phyloP scores from a whole-genome alignment of 306 rosid species.

The Cicer judaicum region DNA sequence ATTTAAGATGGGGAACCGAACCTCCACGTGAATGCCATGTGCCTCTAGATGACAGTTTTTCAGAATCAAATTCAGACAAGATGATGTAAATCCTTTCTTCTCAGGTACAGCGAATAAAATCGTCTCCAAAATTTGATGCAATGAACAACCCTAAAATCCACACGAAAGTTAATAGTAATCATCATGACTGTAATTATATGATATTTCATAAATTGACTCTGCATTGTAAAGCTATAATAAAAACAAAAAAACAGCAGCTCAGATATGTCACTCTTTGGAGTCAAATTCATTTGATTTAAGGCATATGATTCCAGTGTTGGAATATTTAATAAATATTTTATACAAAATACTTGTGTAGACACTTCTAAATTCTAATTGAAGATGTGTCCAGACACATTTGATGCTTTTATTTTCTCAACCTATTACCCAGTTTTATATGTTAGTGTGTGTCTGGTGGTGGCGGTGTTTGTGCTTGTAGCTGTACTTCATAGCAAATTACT shows the following conservation, averaged over 20 bases:
- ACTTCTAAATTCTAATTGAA: too few species aligned
- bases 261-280: background rate
- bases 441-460: background rate
- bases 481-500: too few species aligned
- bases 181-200: slow-evolving; percentile 29
- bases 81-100: slow-evolving; percentile 53
- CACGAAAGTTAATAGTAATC: slow-evolving; percentile 39
- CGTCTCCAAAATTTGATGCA: slow-evolving; percentile 75
- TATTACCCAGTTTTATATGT: too few species aligned
- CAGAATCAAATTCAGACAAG: slow-evolving; percentile 62
- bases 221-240: slow-evolving; percentile 7
- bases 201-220: slow-evolving; percentile 36
- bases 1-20: slow-evolving; percentile 64
- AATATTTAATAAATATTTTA: too few species aligned
- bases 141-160: slow-evolving; percentile 75
- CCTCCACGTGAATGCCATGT: slow-evolving; percentile 47
- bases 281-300: slow-evolving; percentile 18
- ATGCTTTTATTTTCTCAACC: too few species aligned
- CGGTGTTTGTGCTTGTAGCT: too few species aligned
- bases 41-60: slow-evolving; percentile 70
- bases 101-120: slow-evolving; percentile 52
- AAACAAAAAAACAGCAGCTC: background rate
- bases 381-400: too few species aligned
- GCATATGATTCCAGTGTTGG: slow-evolving; percentile 8
- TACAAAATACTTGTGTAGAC: too few species aligned